These are phyloP conservation scores for Saccharomyces hybrid DNA, from an alignment of 1,139 yeast species.

Conservation along the genomic window DNA sequence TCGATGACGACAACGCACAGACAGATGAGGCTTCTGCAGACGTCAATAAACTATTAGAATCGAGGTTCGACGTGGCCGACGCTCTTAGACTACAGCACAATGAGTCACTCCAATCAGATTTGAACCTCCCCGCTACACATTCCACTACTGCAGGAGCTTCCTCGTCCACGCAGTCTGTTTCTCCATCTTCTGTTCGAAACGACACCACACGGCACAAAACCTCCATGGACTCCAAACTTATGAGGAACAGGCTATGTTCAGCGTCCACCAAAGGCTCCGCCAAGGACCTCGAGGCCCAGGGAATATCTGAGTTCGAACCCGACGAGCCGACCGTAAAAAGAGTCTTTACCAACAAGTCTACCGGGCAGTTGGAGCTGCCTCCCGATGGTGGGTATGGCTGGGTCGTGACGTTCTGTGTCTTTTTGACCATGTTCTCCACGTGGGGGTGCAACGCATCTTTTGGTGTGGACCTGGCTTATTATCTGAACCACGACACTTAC, in stretches of 20 bases:
- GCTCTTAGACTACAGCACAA: constrained; percentile 22
- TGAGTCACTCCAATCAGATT: constrained; percentile 11
- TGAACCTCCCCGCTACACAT: neutral
- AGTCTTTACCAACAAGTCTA: constrained; percentile 31
- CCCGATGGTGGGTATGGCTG: constrained; percentile 70
- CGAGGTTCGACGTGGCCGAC: constrained; percentile 27
- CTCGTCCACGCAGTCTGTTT: neutral
- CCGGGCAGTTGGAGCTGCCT: constrained; percentile 37
- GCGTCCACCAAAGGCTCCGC: constrained; percentile 7
- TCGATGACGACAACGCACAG: constrained; percentile 25
- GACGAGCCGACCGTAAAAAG: constrained; percentile 21
- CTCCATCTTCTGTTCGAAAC: neutral
- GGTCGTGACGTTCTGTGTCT: constrained; percentile 52
- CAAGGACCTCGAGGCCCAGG: constrained; percentile 9
- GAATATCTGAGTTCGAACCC: neutral
- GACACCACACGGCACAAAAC: neutral
- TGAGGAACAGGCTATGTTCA: neutral
- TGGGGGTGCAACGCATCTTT: constrained; percentile 73
- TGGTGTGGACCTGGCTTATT: constrained; percentile 60
- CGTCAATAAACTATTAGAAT: constrained; percentile 18
- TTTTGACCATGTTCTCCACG: constrained; percentile 47
- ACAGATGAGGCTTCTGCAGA: constrained; percentile 11
- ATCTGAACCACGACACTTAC: constrained; percentile 41
- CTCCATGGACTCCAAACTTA: constrained; percentile 1
- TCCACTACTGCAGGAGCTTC: neutral